These are phyloP conservation scores for Mortierella sp. DNA, from an alignment of 371 early-diverging fungal species.

Conservation along the genomic window DNA sequence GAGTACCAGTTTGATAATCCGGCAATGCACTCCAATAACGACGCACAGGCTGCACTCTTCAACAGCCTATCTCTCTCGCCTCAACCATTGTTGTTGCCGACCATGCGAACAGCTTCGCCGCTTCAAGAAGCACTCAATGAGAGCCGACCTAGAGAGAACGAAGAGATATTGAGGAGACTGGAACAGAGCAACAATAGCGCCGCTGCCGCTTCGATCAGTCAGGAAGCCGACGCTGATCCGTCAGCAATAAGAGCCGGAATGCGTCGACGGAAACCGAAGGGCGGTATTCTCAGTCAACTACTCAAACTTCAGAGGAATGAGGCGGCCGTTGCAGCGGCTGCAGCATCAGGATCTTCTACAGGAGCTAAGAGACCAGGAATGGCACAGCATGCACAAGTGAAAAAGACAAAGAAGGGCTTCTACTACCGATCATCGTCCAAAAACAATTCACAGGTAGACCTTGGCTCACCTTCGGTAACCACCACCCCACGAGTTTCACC, in stretches of 20 bases:
- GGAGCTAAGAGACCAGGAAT: constrained; percentile 1
- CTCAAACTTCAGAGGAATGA: constrained; percentile 41
- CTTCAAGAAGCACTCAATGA: constrained; percentile 26
- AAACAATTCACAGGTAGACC: constrained; percentile 37
- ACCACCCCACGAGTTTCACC: constrained; percentile 46
- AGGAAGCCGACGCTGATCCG: neutral
- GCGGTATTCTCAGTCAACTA: constrained; percentile 45
- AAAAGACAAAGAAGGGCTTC: constrained; percentile 44
- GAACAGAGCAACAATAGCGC: constrained; percentile 16
- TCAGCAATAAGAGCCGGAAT: constrained; percentile 9
- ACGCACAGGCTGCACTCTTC: constrained; percentile 28
- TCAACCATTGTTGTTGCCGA: constrained; percentile 41
- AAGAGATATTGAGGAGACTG: constrained; percentile 17
- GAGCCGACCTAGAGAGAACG: constrained; percentile 4
- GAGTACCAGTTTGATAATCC: constrained; percentile 16
- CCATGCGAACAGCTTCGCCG: constrained; percentile 2
- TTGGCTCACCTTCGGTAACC: constrained; percentile 28
- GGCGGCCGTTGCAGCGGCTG: constrained; percentile 32
- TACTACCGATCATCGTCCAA: constrained; percentile 46
- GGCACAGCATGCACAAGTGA: constrained; percentile 35
- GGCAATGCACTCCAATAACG: neutral
- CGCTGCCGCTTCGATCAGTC: constrained; percentile 1
- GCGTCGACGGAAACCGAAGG: constrained; percentile 42
- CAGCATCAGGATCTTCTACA: constrained; percentile 7
- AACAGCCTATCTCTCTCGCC: constrained; percentile 21